Base-by-base conservation (phyloP, 345 rosid genomes). In the Eucalyptus tenuipes region DNA sequence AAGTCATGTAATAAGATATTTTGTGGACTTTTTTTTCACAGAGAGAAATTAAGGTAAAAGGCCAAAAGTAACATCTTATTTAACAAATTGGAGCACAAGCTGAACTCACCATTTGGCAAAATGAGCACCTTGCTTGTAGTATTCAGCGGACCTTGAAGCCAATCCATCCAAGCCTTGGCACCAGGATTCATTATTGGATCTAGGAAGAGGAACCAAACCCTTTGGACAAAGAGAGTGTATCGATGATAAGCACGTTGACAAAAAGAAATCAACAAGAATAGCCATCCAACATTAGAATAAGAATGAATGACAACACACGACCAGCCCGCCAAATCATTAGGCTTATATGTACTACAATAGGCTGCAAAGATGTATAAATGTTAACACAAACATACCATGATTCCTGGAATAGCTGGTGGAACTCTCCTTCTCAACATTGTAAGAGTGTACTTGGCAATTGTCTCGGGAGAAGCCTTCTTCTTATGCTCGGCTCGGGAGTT, bases 111-210 rank as follows among this genome's bases (percentile, higher is more conserved):
- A 95, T 92, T 97, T 97, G 71, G 99, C 99, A 90, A 97, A 97
- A 64, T 97, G 99, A 85, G 99, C 99, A 90, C 99, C 99, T 93
- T 96, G 99, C 94, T 96, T 96, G 98, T 97, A 97, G 96, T 97
- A 97, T 86, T 96, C 99, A 87, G 99, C 95, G 88, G 99, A 96
- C 88, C 99, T 94, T 88, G 99, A 96, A 33, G 98, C 98, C 94
- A 97, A 90, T 86, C 99, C 99, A 93, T 97, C 99, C 95, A 96
- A 94, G 31, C 99, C 99, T 94, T 97, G 99, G 95, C 99, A 96
- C 99, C 99, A 96, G 81, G 99, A 97, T 91, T 97, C 99, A 27
- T 95, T 94, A 92, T 97, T 96, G 88, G 99, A 97, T 81, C 99
- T 99, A 4, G 99, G 98, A 22, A 96, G 92, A 49, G 99, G 99